A percentile compares a stretch with the other conserved stretches of the same genome.
These are phyloP conservation scores for Aspergillus sp. DNA, from an alignment of 2,329 filamentous ascomycete species.

Conservation along the genomic window DNA sequence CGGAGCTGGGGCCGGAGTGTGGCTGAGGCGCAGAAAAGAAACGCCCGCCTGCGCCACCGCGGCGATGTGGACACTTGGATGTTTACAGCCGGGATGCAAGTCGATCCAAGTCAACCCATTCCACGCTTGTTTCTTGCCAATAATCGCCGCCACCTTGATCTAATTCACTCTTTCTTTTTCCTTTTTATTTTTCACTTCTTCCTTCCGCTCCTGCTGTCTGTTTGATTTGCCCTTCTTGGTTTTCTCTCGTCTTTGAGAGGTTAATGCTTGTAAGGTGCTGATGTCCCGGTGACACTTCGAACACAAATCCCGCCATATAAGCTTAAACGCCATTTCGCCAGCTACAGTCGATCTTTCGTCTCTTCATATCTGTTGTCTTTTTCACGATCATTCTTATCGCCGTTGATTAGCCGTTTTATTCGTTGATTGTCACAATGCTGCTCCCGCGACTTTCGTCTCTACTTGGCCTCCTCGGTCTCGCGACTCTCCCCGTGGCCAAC, in stretches of 20 bases:
- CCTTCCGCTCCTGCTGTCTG: background rate
- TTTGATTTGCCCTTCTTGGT: constrained; percentile 3
- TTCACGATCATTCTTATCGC: constrained; percentile 1
- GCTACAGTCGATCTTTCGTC: background rate
- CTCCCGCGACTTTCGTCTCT: constrained; percentile 29
- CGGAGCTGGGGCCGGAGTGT: constrained; percentile 6
- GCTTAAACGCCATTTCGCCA: background rate
- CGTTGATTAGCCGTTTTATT: constrained; percentile 1
- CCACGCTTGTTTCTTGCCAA: background rate
- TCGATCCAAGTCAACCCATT: too few species aligned
- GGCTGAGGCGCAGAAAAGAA: constrained; percentile 7
- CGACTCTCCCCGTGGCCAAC: constrained; percentile 22
- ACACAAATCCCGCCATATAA: background rate
- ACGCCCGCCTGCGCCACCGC: constrained; percentile 11
- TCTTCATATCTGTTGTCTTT: constrained; percentile 14
- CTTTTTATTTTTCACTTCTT: constrained; percentile 3
- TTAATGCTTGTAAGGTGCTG: constrained; percentile 33
- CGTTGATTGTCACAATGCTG: constrained; percentile 21
- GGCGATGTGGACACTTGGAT: constrained; percentile 21
- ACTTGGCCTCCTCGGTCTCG: constrained; percentile 30
- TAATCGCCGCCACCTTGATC: background rate
- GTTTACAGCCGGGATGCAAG: constrained; percentile 1
- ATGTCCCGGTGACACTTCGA: constrained; percentile 34
- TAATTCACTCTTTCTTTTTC: constrained; percentile 7
- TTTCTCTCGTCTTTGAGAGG: constrained; percentile 23